phyloP scores from a whole-genome alignment of 305 asterid species.

The Salvia sclarea region DNA sequence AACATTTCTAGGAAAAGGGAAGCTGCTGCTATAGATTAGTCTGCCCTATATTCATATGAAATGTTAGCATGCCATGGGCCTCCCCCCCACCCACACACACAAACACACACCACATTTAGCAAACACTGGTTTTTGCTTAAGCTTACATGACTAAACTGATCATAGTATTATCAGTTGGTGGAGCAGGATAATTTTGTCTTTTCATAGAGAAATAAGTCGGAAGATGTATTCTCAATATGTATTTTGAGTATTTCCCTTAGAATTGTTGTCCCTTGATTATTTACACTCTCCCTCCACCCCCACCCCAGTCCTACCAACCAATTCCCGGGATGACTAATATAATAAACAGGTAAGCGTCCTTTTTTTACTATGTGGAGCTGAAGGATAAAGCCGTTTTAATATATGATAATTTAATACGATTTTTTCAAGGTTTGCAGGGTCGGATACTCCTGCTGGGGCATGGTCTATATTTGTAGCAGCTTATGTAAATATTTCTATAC shows the following conservation, averaged over 20 bases:
- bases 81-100: too few relatives aligned
- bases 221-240: background rate
- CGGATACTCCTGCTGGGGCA: constrained; percentile 46
- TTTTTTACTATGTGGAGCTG: background rate
- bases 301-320: constrained; percentile 9
- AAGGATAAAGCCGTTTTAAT: background rate
- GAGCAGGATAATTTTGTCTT: background rate
- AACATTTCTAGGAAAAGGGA: constrained; percentile 18
- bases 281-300: background rate
- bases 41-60: background rate
- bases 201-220: background rate
- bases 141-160: background rate
- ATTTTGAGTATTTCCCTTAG: background rate
- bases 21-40: constrained; percentile 17
- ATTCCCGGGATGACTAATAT: background rate
- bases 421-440: constrained; percentile 45
- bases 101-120: too few relatives aligned
- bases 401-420: constrained; percentile 34
- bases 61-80: background rate
- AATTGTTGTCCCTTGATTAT: background rate
- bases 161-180: background rate
- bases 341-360: constrained; percentile 32
- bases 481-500: constrained; percentile 48
- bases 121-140: constrained; percentile 2
- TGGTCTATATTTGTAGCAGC: constrained; percentile 40